Evolutionary conservation across 257 asterid species (phyloP).

Genomic region (Jacaranda copaia): DNA sequence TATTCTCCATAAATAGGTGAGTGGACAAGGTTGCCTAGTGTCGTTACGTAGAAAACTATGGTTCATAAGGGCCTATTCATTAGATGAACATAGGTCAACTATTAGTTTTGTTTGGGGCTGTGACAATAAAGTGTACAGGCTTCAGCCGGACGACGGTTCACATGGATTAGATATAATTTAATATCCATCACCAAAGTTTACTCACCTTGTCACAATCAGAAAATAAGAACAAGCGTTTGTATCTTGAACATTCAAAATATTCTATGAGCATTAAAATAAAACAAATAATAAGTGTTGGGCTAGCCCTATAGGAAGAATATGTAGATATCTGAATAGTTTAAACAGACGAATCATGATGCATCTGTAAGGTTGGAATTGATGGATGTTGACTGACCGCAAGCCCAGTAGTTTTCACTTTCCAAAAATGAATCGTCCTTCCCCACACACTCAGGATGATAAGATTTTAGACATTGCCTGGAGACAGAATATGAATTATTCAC

Average conservation of each 20-base stretch:
- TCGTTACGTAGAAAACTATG: neutral
- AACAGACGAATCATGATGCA: constrained; percentile 4
- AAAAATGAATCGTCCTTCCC: constrained; percentile 56
- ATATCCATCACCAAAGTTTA: neutral
- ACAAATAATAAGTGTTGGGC: too few relatives aligned
- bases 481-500: constrained; percentile 22
- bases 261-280: too few relatives aligned
- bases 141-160: neutral
- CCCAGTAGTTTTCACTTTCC: constrained; percentile 50
- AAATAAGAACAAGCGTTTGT: neutral
- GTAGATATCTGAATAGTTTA: neutral
- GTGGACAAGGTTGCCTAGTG: neutral
- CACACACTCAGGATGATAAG: constrained; percentile 74
- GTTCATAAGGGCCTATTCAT: neutral
- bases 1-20: constrained; percentile 12
- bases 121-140: neutral
- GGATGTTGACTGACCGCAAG: constrained; percentile 63
- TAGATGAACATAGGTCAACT: neutral
- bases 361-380: neutral
- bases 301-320: too few relatives aligned
- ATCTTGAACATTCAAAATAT: neutral
- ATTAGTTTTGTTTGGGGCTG: neutral
- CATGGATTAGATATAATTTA: neutral
- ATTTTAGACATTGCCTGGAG: constrained; percentile 78
- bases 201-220: neutral